Base-by-base conservation (phyloP, 108 stramenopile species). In the Skeletonema grethae region DNA sequence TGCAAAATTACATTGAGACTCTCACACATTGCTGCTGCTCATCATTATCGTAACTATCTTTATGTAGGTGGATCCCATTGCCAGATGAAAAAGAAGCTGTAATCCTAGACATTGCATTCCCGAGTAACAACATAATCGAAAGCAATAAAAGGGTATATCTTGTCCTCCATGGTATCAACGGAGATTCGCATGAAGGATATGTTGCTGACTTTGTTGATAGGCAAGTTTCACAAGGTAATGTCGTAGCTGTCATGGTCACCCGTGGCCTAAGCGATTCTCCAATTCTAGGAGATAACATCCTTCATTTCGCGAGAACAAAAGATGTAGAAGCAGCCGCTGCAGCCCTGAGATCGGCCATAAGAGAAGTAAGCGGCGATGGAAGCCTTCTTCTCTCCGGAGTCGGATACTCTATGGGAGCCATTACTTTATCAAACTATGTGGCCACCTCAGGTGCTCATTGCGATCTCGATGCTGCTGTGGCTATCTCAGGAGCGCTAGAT, bases 91-190 rank as follows among this genome's bases (percentile, higher is more conserved):
- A 69, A 15, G 93, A 94, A 70, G 84, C 80, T 24, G 75, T 95
- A 1, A 91, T 92, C 15, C 63, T 97, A 12, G 94, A 97, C 73
- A 67, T 94, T 61, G 73, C 86, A 18, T 85, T 95, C 65, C 93
- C 95, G 15, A 38, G 34, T 10, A 70, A 25, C 36, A 78, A 79
- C 10, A 68, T 74, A 4, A 84, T 87, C n/a, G 75, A 87, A 36
- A 56, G 63, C 1, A 60, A 75, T 38, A 86, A 87, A 45, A 87
- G 89, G 11, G 67, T 96, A 10, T 95, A 92, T 79, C 48, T 97
- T 8, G 70, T 97, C 2, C 69, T 97, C 39, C 96, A 97, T 87
- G 96, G 96, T 5, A 81, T 97, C 32, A 93, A 92, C 62, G 96
- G 96, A 25, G 88, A 94, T 1, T 86, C 83, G 46, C 56, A 73